These are phyloP conservation scores for Iberis pinnata DNA, from an alignment of 345 rosid genomes.

Conservation along the genomic window DNA sequence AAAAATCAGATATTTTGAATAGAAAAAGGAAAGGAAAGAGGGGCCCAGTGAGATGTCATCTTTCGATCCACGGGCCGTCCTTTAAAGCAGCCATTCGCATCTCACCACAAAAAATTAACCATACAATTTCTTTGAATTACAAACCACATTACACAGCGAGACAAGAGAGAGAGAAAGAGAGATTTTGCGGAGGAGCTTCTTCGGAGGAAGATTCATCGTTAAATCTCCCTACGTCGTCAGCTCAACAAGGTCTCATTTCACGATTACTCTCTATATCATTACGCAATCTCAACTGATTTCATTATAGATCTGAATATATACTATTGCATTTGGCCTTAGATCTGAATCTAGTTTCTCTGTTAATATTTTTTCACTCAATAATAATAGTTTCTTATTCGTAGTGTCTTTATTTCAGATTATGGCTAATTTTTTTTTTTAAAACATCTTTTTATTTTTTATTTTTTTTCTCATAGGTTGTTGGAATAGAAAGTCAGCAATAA, in stretches of 20 bases:
- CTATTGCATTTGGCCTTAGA: constrained; percentile 1
- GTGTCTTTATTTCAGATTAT: too few species aligned
- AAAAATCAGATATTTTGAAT: too few species aligned
- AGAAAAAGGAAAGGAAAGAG: constrained; percentile 1
- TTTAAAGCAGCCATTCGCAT: constrained; percentile 11
- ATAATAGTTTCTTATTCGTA: too few species aligned
- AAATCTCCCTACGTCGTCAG: constrained; percentile 18
- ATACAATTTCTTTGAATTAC: too few species aligned
- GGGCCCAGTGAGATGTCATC: constrained; percentile 14
- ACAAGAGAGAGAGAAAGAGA: constrained; percentile 11
- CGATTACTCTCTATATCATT: background rate
- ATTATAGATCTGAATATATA: constrained; percentile 7
- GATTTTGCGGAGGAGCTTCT: constrained; percentile 31
- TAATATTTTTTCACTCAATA: too few species aligned
- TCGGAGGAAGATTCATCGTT: constrained; percentile 26
- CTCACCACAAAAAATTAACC: constrained; percentile 5
- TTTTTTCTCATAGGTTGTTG: too few species aligned
- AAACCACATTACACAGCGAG: too few species aligned
- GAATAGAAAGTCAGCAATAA: too few species aligned
- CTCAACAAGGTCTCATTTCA: constrained; percentile 19
- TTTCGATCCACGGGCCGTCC: constrained; percentile 18
- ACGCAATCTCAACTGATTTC: background rate
- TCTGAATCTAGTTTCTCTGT: constrained; percentile 16
- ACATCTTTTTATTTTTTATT: too few species aligned
- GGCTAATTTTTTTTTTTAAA: too few species aligned